Evolutionary conservation across 768 basidiomycete species (phyloP), one percentile per base, ranked within the genome.

Genomic region (Lactarius vividus): DNA sequence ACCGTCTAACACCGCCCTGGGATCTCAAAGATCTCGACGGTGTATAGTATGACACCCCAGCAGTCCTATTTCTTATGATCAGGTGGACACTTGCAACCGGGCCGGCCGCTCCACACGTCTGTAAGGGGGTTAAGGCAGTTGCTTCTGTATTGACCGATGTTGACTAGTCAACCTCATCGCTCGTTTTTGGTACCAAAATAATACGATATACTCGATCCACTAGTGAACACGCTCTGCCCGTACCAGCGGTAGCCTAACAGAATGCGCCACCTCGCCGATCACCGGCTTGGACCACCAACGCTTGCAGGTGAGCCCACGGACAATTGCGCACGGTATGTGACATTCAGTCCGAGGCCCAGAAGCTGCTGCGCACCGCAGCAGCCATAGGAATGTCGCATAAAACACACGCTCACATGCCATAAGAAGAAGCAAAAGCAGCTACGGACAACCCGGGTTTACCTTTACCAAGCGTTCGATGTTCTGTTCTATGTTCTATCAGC

Each of bases 141-240:
- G 68, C 66, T 4, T 49, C 60, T 15, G 80, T 80, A 68, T 79
- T 79, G 80, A 79, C 77, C 9, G 67, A 79, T 46, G 18, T 78
- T 82, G 7, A 60, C 56, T 59, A 18, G 57, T 16, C 33, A 60
- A 68, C 55, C 42, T 60, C 57, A 39, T 87, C 35, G 56, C 65
- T 0, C 64, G 78, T 26, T 73, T 86, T 35, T 63, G 40, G 74
- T 0, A 77, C 84, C 66, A 18, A 54, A 15, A 9, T 5, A 73
- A 15, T 85, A 79, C 72, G 77, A 81, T 68, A 70, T 86, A 2
- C 66, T 78, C 4, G 84, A 86, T 0, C 40, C 84, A 85, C 63
- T 84, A 82, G 9, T 85, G 84, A 0, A 68, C 75, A 16, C 78
- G 82, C 64, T 80, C 79, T 65, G 79, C 63, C 5, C 44, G n/a